A percentile compares a stretch with the other conserved stretches of the same genome.
phyloP scores from a whole-genome alignment of 1,284 basidiomycete genomes.

The Cryptococcus depauperatus region DNA sequence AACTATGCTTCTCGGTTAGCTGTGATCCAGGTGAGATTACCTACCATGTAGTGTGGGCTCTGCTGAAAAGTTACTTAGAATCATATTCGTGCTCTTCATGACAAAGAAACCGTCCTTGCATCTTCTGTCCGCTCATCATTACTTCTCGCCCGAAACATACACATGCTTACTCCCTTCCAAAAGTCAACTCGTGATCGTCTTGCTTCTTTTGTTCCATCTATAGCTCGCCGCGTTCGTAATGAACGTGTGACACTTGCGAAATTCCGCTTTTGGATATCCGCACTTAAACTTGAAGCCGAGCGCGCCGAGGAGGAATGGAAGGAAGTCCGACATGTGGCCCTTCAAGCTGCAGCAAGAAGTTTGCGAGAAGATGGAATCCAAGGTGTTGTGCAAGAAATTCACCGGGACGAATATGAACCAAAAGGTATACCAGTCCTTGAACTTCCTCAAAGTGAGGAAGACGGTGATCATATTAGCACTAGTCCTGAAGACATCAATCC shows the following conservation, averaged over 20 bases:
- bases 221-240: slow-evolving; percentile 59
- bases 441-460: slow-evolving; percentile 4
- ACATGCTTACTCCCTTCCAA: slow-evolving; percentile 77
- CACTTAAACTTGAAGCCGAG: slow-evolving; percentile 64
- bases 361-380: slow-evolving; percentile 22
- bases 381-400: slow-evolving; percentile 26
- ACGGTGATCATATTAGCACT: background rate
- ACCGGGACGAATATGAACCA: slow-evolving; percentile 1
- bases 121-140: slow-evolving; percentile 62
- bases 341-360: slow-evolving; percentile 59
- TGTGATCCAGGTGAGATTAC: slow-evolving; percentile 3
- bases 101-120: slow-evolving; percentile 54
- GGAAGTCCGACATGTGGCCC: slow-evolving; percentile 58
- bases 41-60: background rate
- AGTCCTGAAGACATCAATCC: slow-evolving; percentile 12
- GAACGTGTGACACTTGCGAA: slow-evolving; percentile 65
- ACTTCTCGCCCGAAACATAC: slow-evolving; percentile 70
- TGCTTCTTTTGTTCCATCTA: slow-evolving; percentile 54
- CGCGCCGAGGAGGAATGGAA: slow-evolving; percentile 64
- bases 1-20: slow-evolving; percentile 6
- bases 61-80: slow-evolving; percentile 28
- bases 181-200: slow-evolving; percentile 70
- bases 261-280: slow-evolving; percentile 62
- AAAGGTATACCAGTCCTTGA: slow-evolving; percentile 12
- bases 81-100: slow-evolving; percentile 60